Percentiles rank a stretch among this genome's conserved stretches.
phyloP scores from a whole-genome alignment of 352 stramenopile genomes.

The Blastocystis sp. region DNA sequence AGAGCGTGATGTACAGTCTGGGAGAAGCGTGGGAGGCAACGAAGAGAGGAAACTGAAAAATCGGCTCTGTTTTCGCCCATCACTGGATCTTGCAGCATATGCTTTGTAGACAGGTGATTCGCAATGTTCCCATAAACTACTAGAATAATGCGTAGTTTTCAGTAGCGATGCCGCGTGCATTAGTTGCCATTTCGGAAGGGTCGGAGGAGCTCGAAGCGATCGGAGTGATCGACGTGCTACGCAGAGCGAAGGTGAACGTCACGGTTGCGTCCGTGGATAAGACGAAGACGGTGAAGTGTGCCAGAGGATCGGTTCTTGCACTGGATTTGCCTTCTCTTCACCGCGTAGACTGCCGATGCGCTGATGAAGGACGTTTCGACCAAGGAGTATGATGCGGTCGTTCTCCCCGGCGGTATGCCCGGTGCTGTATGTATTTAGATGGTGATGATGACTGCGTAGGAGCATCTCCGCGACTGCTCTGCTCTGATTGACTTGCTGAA shows the following conservation, averaged over 20 bases:
- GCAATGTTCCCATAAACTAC: background rate
- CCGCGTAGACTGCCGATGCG: slow-evolving; percentile 75
- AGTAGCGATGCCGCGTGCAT: slow-evolving; percentile 4
- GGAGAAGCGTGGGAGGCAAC: background rate
- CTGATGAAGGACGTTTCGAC: slow-evolving; percentile 75
- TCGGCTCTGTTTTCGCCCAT: background rate
- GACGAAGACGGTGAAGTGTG: slow-evolving; percentile 41
- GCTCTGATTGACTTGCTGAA: slow-evolving; percentile 73
- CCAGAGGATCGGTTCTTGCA: slow-evolving; percentile 27
- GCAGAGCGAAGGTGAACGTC: slow-evolving; percentile 79
- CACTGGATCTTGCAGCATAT: background rate
- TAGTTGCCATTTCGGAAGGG: slow-evolving; percentile 77
- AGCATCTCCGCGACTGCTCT: slow-evolving; percentile 72
- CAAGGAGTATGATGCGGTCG: slow-evolving; percentile 75
- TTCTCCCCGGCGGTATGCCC: slow-evolving; percentile 71
- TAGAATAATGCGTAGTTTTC: slow-evolving; percentile 25
- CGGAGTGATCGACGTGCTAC: slow-evolving; percentile 82
- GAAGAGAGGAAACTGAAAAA: background rate
- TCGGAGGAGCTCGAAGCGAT: slow-evolving; percentile 85
- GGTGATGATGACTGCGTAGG: background rate
- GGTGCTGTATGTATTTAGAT: slow-evolving; percentile 37
- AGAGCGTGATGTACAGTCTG: background rate
- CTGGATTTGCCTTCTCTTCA: slow-evolving; percentile 30
- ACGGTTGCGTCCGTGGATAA: slow-evolving; percentile 78
- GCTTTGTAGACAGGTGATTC: slow-evolving; percentile 9